Base-by-base conservation (phyloP, 148 eudicot species). In the Salicornia ramosissima region DNA sequence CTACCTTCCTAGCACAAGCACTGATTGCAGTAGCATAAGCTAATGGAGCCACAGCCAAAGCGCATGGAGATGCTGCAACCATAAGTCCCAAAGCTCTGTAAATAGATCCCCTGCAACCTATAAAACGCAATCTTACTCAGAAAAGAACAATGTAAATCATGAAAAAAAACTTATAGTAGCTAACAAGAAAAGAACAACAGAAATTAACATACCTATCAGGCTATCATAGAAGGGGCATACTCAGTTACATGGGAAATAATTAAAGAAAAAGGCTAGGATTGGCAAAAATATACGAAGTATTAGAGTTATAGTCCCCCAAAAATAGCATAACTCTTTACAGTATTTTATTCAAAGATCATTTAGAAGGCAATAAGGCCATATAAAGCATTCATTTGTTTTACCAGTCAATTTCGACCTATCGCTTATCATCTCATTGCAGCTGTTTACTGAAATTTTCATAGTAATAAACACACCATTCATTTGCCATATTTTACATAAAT, bases 51-150 rank as follows among this genome's bases (percentile, higher is more conserved):
- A 90, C 98, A 66, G 98, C 97, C 86, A 90, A 83, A 30, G 98
- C 98, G 84, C 98, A 94, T 10, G 98, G 97, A 75, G 97, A 94
- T 69, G 92, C 97, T 66, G 98, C 98, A 80, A 94, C 96, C 98
- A 94, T 90, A 72, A 94, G 88, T 57, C 97, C 98, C 79, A 94
- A 70, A 67, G 98, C 98, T 81, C 97, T 80, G 78, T 94, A 94
- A 69, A 94, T 75, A 67, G 97, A 94, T 64, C 98, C 98, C 81
- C 97, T 87, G 88, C 97, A 94, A 74, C 72, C 98, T 94, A 80
- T 73, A 84, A 42, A 67, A 80, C 42, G 24, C 57, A 71, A 65
- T 55, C 51, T 69, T 60, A 30, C 64, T 66, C 72, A 71, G 25
- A 65, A 53, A 26, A 19, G 42, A 0, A 1, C 29, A 26, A 45